phyloP scores from a whole-genome alignment of 164 flowering plant species.

The grape (Vitis vinifera) region ASM3070453v1 NC_081808.1:22351501-22352000 shows the following conservation, averaged over 20 bases:
- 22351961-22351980: too few species aligned
- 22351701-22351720: background rate
- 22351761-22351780: background rate
- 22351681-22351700: slow-evolving; percentile 20
- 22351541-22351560: slow-evolving; percentile 25
- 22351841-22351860: slow-evolving; percentile 13
- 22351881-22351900: slow-evolving; percentile 11
- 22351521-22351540: slow-evolving; percentile 28
- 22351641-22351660: slow-evolving; percentile 46
- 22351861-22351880: slow-evolving; percentile 13
- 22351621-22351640: slow-evolving; percentile 26
- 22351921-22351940: slow-evolving; percentile 4
- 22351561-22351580: slow-evolving; percentile 22
- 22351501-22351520: slow-evolving; percentile 32
- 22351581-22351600: slow-evolving; percentile 16
- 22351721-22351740: slow-evolving; percentile 1
- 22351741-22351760: background rate
- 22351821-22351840: slow-evolving; percentile 7
- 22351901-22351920: slow-evolving; percentile 9
- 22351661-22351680: slow-evolving; percentile 37
- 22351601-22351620: slow-evolving; percentile 37
- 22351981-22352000: too few species aligned
- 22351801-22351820: slow-evolving; percentile 17
- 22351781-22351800: background rate
- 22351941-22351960: too few species aligned